Evolutionary conservation across 768 basidiomycete species (phyloP).

Genomic region (Lanmaoa pseudosensibilis): DNA sequence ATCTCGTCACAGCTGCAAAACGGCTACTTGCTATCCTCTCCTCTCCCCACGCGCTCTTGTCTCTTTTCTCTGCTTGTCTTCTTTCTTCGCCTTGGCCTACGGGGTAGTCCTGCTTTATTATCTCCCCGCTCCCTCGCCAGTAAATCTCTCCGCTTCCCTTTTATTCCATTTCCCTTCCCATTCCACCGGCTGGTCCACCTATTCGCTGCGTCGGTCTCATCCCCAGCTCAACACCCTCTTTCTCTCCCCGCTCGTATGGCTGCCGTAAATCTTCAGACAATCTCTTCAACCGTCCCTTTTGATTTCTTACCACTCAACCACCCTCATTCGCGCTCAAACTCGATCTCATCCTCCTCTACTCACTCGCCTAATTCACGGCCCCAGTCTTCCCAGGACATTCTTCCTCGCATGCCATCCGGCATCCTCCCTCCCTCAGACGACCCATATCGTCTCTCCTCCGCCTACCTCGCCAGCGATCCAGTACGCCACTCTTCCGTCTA

Average conservation of each 20-base stretch:
- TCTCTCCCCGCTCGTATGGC: constrained; percentile 50
- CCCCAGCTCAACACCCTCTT: constrained; percentile 40
- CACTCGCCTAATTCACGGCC: constrained; percentile 73
- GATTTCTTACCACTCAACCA: constrained; percentile 65
- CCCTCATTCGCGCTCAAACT: constrained; percentile 75
- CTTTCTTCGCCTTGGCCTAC: constrained; percentile 26
- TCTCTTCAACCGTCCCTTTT: constrained; percentile 64
- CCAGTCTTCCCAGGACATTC: constrained; percentile 70
- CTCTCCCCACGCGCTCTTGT: constrained; percentile 19
- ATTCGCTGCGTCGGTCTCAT: constrained; percentile 32
- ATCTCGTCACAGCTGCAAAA: constrained; percentile 34
- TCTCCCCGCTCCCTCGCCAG: not conserved
- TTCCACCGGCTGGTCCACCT: constrained; percentile 59
- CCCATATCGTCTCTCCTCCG: constrained; percentile 66
- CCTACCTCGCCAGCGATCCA: constrained; percentile 47
- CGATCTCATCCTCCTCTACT: constrained; percentile 73
- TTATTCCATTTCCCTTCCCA: not conserved
- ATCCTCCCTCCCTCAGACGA: constrained; percentile 61
- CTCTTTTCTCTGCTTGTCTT: constrained; percentile 13
- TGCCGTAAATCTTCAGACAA: constrained; percentile 73
- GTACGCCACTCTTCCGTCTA: constrained; percentile 47
- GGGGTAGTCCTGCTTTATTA: constrained; percentile 22
- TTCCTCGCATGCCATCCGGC: constrained; percentile 51
- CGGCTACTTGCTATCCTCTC: constrained; percentile 11
- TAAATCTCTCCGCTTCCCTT: not conserved